Conservation (phyloP, 495 filamentous ascomycete genomes). For the Tuber borchii region DNA sequence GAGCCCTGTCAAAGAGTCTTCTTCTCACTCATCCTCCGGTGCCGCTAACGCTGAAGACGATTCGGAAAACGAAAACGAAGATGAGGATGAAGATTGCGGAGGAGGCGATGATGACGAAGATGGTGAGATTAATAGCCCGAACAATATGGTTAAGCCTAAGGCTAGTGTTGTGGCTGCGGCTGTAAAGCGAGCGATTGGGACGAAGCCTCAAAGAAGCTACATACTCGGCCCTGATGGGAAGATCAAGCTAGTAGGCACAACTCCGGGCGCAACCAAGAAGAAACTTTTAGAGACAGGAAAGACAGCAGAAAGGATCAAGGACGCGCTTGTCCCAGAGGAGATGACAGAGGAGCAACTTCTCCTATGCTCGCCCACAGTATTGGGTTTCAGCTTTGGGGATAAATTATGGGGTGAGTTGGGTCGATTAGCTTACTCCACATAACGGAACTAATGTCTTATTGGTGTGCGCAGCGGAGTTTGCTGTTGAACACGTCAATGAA, state of each 20-base stretch:
- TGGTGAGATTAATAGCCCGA: conserved; percentile 24
- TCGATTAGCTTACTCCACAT: conserved; percentile 31
- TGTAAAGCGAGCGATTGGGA: conserved; percentile 21
- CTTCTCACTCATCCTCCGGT: conserved; percentile 11
- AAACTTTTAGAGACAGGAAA: conserved; percentile 20
- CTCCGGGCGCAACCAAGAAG: conserved; percentile 17
- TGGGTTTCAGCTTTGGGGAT: conserved; percentile 47
- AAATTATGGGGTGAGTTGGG: conserved; percentile 48
- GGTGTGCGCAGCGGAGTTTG: conserved; percentile 52
- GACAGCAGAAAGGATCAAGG: conserved; percentile 8
- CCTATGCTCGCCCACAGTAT: conserved; percentile 44
- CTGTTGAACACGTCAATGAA: conserved; percentile 59
- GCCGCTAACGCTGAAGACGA: conserved; percentile 18
- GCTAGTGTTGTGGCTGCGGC: conserved; percentile 1
- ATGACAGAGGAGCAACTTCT: conserved; percentile 47
- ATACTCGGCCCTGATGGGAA: conserved; percentile 33
- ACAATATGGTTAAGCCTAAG: conserved; percentile 18
- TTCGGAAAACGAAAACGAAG: conserved; percentile 31
- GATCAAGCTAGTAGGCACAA: conserved; percentile 21
- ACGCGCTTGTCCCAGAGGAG: conserved; percentile 28
- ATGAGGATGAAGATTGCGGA: conserved; percentile 26
- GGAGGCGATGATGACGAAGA: conserved; percentile 34
- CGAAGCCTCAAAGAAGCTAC: conserved; percentile 32
- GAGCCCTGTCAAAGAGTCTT: conserved; percentile 45
- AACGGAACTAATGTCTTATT: neutral